Percentiles rank a stretch among this genome's conserved stretches.
phyloP scores from a whole-genome alignment of 2,329 filamentous ascomycete species.

The Colletotrichum lini region DNA sequence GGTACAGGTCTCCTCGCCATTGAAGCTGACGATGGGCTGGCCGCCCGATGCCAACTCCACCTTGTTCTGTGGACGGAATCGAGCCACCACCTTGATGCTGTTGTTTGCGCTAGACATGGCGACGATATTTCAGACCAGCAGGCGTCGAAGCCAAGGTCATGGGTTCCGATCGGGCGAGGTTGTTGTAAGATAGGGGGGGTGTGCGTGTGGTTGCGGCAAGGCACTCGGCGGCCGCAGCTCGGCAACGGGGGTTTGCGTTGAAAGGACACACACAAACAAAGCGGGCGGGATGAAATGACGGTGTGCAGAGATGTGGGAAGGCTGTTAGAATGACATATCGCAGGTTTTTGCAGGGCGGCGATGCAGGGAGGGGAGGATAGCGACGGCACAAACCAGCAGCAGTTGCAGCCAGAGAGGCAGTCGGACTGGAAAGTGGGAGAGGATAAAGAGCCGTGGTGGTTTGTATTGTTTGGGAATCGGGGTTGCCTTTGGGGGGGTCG shows the following conservation, averaged over 20 bases:
- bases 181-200: constrained; percentile 18
- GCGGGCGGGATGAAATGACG: constrained; percentile 41
- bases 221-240: constrained; percentile 41
- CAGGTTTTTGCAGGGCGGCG: constrained; percentile 35
- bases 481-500: constrained; percentile 32
- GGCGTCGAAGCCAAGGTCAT: constrained; percentile 38
- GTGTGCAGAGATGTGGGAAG: constrained; percentile 38
- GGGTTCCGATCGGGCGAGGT: constrained; percentile 28
- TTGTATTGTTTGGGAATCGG: constrained; percentile 27
- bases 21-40: constrained; percentile 91
- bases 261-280: constrained; percentile 41
- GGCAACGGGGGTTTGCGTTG: constrained; percentile 36
- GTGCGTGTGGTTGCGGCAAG: constrained; percentile 35
- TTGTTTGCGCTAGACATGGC: constrained; percentile 73
- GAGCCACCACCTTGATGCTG: constrained; percentile 91
- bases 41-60: constrained; percentile 91
- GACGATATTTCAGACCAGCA: constrained; percentile 47
- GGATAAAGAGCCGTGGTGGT: constrained; percentile 18
- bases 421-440: constrained; percentile 24
- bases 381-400: constrained; percentile 41
- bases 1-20: constrained; percentile 88
- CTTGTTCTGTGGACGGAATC: constrained; percentile 97
- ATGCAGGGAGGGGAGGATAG: constrained; percentile 6
- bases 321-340: constrained; percentile 43
- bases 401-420: constrained; percentile 38